phyloP scores from a whole-genome alignment of 768 basidiomycete species.

The Russula foetens region DNA sequence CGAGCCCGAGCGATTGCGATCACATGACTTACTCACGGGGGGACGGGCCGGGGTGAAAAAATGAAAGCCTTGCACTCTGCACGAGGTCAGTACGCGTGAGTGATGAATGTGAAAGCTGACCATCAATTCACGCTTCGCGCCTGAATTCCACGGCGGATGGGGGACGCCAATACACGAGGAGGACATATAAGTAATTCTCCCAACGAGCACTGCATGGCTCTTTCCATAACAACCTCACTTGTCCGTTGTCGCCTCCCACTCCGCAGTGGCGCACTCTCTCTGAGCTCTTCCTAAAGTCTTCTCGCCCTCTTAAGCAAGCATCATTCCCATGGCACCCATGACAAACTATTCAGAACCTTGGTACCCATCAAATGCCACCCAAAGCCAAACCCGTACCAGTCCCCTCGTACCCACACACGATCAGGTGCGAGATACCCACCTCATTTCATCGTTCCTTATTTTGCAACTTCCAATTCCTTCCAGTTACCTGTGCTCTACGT shows the following conservation, averaged over 20 bases:
- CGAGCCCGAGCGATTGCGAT: no score
- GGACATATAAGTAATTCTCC: constrained; percentile 4
- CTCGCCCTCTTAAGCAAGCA: not conserved
- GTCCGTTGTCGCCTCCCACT: not conserved
- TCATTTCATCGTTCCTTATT: not conserved
- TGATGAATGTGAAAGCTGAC: not conserved
- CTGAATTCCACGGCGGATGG: no score
- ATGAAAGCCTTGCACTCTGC: no score
- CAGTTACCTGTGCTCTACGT: constrained; percentile 73
- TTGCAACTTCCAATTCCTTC: constrained; percentile 10
- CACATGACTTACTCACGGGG: no score
- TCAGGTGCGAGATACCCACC: constrained; percentile 13
- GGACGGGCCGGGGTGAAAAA: no score
- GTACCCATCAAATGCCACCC: not conserved
- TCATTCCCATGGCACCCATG: constrained; percentile 8
- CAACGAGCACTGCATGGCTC: not conserved
- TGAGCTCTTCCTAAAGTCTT: not conserved
- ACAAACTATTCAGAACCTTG: constrained; percentile 5
- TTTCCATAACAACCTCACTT: not conserved
- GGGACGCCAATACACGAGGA: not conserved
- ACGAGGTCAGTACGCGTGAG: no score
- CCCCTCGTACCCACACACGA: constrained; percentile 10
- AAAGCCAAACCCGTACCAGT: not conserved
- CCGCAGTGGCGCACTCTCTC: constrained; percentile 1
- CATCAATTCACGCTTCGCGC: not conserved